A percentile compares a stretch with the other conserved stretches of the same genome.
Conservation (phyloP, 805 yeast species). For the Wickerhamomyces chambardii region DNA sequence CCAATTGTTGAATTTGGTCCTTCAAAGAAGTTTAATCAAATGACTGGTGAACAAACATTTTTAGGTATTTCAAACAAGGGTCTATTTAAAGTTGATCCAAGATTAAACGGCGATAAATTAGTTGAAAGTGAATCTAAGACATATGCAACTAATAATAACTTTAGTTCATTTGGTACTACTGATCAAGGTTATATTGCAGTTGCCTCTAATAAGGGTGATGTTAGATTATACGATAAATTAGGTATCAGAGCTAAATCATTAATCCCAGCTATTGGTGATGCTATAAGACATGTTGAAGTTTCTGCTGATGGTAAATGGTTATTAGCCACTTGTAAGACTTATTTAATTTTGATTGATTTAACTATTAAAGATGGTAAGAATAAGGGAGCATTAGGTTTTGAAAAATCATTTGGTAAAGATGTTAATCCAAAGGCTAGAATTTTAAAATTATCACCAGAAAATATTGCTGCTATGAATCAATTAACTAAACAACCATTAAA, state of each 20-base stretch:
- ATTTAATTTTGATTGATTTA: conserved; percentile 62
- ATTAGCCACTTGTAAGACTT: conserved; percentile 69
- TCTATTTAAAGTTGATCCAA: conserved; percentile 74
- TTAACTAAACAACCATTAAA: conserved; percentile 37
- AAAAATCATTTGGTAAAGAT: conserved; percentile 52
- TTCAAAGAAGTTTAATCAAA: conserved; percentile 62
- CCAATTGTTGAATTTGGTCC: conserved; percentile 59
- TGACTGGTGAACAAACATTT: conserved; percentile 66
- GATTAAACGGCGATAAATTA: conserved; percentile 48
- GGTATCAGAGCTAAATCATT: conserved; percentile 74
- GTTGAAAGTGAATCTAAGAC: conserved; percentile 46
- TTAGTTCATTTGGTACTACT: conserved; percentile 61
- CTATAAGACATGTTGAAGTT: conserved; percentile 55
- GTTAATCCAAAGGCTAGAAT: conserved; percentile 63
- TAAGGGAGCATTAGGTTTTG: conserved; percentile 54
- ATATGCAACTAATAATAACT: conserved; percentile 46
- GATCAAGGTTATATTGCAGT: conserved; percentile 68
- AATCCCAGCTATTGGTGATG: conserved; percentile 78
- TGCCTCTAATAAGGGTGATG: conserved; percentile 68
- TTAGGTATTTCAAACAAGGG: conserved; percentile 60
- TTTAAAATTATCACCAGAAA: conserved; percentile 62
- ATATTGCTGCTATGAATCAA: conserved; percentile 50
- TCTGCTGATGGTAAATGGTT: conserved; percentile 79
- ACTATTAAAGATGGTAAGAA: conserved; percentile 53
- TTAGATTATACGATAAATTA: conserved; percentile 61